Base-by-base conservation (phyloP, 169 alveolate species). In the Plasmodium gonderi region DNA sequence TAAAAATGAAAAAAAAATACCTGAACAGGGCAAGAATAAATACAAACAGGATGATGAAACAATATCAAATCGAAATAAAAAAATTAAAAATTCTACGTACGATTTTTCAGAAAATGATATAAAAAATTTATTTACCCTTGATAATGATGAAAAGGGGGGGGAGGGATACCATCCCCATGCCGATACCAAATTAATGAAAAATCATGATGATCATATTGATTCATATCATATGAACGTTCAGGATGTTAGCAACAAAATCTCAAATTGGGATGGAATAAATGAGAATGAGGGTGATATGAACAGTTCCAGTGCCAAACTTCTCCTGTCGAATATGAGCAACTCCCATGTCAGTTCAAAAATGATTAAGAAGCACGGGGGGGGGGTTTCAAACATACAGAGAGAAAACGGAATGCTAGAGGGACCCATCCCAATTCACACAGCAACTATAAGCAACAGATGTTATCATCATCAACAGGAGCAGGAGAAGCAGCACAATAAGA, bases 101-200 rank as follows among this genome's bases (percentile, higher is more conserved):
- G 85, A 83, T 36, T 72, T 83, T 44, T 83, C 82, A 0, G 92
- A 83, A 23, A 49, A 47, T 17, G 92, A 83, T 36, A 45, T 83
- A 23, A 83, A 49, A 26, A 44, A 45, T 5, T 31, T 83, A 47
- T 83, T 83, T 31, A 47, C 14, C 54, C 12, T 49, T 5, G 64
- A 51, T 20, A 36, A 60, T 40, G 91, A 80, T 26, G 33, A 64
- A 8, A 23, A 45, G 40, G 92, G 68, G 40, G 92, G 38, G 72
- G 72, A 60, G 9, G n/a, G 33, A 6, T n/a, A n/a, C n/a, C 72
- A 1, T 14, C 1, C 72, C 17, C 36, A 60, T 29, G 72, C 7
- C 40, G 72, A 60, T 60, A 36, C 72, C 0, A 60, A 60, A 8
- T 36, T 29, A 11, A 14, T 60, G 72, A 5, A 60, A 3, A 6